phyloP scores from a whole-genome alignment of 2,329 filamentous ascomycete species.

The Trichoderma semiorbis region DNA sequence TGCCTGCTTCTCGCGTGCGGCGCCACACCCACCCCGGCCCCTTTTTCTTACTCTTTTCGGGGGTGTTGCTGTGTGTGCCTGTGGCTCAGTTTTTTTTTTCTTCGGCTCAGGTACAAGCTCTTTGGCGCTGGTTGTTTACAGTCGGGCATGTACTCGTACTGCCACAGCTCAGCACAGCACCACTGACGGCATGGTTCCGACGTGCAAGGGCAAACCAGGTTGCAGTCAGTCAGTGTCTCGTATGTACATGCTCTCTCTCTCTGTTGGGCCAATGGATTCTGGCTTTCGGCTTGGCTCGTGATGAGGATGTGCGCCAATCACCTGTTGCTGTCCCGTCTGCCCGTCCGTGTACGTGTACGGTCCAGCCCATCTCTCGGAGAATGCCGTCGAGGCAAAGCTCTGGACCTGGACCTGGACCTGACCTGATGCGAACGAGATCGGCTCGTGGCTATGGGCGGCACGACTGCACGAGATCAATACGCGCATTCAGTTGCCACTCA shows the following conservation, averaged over 20 bases:
- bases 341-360: background rate
- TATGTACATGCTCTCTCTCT: background rate
- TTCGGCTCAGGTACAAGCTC: too few species aligned
- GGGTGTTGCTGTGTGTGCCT: background rate
- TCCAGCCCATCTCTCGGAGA: background rate
- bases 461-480: background rate
- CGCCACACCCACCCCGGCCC: constrained; percentile 8
- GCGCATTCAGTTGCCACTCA: background rate
- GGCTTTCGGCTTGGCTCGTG: background rate
- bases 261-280: background rate
- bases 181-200: background rate
- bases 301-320: background rate
- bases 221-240: background rate
- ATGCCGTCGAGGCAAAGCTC: background rate
- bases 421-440: background rate
- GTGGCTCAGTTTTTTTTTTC: background rate
- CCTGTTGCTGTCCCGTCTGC: background rate
- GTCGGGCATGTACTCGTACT: background rate
- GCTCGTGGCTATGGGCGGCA: background rate
- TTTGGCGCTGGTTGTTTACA: background rate
- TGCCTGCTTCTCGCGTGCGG: constrained; percentile 15
- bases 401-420: background rate
- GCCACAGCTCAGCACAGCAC: too few species aligned
- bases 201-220: background rate
- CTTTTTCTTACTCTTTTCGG: background rate